Evolutionary conservation across 805 yeast genomes (phyloP).

Genomic region (Yueomyces sinensis): DNA sequence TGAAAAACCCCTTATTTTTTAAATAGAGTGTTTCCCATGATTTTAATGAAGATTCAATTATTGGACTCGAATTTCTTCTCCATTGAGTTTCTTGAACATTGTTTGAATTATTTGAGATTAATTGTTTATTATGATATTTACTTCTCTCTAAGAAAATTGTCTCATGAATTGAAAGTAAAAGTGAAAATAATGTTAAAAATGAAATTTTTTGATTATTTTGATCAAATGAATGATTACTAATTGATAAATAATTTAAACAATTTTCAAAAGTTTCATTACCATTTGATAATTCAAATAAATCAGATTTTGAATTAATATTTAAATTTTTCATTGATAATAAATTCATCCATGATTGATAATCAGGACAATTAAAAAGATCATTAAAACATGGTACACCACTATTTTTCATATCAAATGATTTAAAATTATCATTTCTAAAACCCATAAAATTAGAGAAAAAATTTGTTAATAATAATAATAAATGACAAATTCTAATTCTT

Average conservation of each 20-base stretch:
- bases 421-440: slow-evolving; percentile 29
- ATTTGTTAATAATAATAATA: slow-evolving; percentile 45
- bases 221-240: slow-evolving; percentile 25
- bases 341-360: slow-evolving; percentile 38
- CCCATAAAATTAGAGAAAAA: slow-evolving; percentile 38
- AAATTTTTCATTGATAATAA: slow-evolving; percentile 26
- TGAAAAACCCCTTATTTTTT: slow-evolving; percentile 49
- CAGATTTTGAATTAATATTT: slow-evolving; percentile 38
- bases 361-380: slow-evolving; percentile 43
- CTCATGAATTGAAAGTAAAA: slow-evolving; percentile 56
- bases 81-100: slow-evolving; percentile 42
- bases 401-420: slow-evolving; percentile 32
- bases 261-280: slow-evolving; percentile 33
- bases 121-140: slow-evolving; percentile 3
- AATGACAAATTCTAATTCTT: slow-evolving; percentile 63
- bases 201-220: slow-evolving; percentile 19
- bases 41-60: slow-evolving; percentile 41
- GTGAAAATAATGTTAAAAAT: slow-evolving; percentile 33
- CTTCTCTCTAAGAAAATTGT: slow-evolving; percentile 41
- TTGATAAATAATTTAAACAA: slow-evolving; percentile 34
- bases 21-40: slow-evolving; percentile 57
- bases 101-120: slow-evolving; percentile 17
- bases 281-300: slow-evolving; percentile 45
- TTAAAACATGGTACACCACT: slow-evolving; percentile 54
- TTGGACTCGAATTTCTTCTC: slow-evolving; percentile 51